Conservation (phyloP, 768 basidiomycete genomes). For the Suillus clintonianus region DNA sequence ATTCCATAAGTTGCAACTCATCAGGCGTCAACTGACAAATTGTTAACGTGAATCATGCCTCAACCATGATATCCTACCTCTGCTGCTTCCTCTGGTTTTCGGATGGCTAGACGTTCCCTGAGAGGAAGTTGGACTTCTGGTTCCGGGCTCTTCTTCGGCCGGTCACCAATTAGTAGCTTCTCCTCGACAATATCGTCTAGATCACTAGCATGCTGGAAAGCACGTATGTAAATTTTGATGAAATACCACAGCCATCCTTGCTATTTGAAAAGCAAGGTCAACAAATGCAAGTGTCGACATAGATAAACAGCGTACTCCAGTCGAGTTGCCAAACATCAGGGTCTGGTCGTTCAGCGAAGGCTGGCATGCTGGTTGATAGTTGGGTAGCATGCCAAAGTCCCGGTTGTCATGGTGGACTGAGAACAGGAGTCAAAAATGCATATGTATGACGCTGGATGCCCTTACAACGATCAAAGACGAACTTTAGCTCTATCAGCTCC, state of each 20-base stretch:
- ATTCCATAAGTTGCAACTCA: slow-evolving; percentile 60
- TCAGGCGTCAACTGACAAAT: slow-evolving; percentile 62
- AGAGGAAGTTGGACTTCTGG: slow-evolving; percentile 53
- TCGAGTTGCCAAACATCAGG: slow-evolving; percentile 58
- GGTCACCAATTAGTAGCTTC: slow-evolving; percentile 78
- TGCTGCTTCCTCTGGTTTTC: slow-evolving; percentile 50
- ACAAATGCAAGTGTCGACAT: background rate
- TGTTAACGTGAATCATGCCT: slow-evolving; percentile 1
- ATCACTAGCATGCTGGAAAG: slow-evolving; percentile 78
- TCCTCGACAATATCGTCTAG: slow-evolving; percentile 81
- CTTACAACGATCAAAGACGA: slow-evolving; percentile 76
- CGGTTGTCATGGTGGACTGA: slow-evolving; percentile 86
- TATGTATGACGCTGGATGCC: slow-evolving; percentile 10
- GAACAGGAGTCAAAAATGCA: slow-evolving; percentile 5
- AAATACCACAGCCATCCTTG: slow-evolving; percentile 71
- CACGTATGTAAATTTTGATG: slow-evolving; percentile 76
- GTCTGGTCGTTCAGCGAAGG: slow-evolving; percentile 67
- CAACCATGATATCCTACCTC: slow-evolving; percentile 43
- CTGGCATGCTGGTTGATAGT: slow-evolving; percentile 66
- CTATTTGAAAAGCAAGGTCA: slow-evolving; percentile 36
- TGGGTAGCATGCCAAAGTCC: slow-evolving; percentile 76
- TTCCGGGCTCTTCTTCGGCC: slow-evolving; percentile 63
- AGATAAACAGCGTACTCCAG: slow-evolving; percentile 52
- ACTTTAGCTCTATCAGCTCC: slow-evolving; percentile 83
- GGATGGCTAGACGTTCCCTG: slow-evolving; percentile 56